Evolutionary conservation across 768 basidiomycete genomes (phyloP), one percentile per base, ranked within the genome.

Genomic region (Piloderma croceum): DNA sequence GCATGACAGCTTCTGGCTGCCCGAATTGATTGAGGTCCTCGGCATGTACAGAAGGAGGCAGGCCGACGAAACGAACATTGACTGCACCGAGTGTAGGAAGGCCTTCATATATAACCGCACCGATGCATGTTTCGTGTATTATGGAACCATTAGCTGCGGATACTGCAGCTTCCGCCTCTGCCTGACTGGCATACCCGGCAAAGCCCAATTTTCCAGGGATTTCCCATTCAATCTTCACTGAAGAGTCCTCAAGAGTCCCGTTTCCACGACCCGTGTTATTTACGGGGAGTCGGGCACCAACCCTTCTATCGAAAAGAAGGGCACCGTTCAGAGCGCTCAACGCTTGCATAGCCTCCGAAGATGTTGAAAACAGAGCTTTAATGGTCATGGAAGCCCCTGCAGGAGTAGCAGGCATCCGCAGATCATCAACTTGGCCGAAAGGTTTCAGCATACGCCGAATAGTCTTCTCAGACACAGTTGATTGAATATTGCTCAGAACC

Each of bases 201-300:
- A 76, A 90, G 1, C 73, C 83, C 1, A 64, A 63, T 31, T 68
- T 69, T 15, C 60, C 57, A 0, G 88, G 79, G 3, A 71, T 73
- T 4, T 77, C 73, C 74, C 82, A 84, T 12, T 66, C 56, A 23
- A 90, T 58, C 12, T 72, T 71, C 7, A 84, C 74, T 2, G 69
- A 63, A 1, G 70, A 75, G 44, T 83, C 80, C 10, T 60, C 62
- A 19, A 85, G 56, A 6, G 64, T 49, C 1, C 67, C 72, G 6
- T 53, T 50, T 2, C 68, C 62, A 3, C 50, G 35, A 0, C 46
- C 56, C 1, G 61, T 59, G 40, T 70, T 60, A 19, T 59, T 68
- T 12, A 77, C 57, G 1, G 73, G 60, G 3, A 80, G 49, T 3
- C 67, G 72, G 0, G 72, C 74, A 0, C 62, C 58, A 19, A 86